Percentiles rank a stretch among this genome's conserved stretches.
Conservation (phyloP, 192 early-diverging fungal species). For the Kickxella alabastrina region DNA sequence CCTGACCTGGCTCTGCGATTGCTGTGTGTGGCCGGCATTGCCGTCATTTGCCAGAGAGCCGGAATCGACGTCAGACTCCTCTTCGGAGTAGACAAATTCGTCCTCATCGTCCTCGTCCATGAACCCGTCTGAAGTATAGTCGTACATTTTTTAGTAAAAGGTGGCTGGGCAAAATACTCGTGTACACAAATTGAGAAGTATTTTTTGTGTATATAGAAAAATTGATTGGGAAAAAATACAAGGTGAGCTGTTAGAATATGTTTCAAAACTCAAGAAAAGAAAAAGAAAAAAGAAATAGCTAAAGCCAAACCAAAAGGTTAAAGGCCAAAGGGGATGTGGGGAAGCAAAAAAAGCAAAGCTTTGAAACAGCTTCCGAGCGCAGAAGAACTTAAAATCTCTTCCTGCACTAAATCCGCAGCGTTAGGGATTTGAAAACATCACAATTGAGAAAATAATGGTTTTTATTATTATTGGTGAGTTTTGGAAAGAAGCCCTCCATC, state of each 20-base stretch:
- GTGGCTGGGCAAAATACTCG: neutral
- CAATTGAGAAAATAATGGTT: too few relatives aligned
- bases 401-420: too few relatives aligned
- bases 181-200: neutral
- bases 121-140: constrained; percentile 24
- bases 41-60: neutral
- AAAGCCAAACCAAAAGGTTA: neutral
- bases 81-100: constrained; percentile 36
- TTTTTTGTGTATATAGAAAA: neutral
- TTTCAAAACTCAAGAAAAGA: neutral
- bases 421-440: too few relatives aligned
- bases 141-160: constrained; percentile 20
- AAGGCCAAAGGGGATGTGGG: neutral
- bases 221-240: neutral
- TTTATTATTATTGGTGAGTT: too few relatives aligned
- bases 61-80: constrained; percentile 6
- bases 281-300: neutral
- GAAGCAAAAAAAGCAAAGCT: neutral
- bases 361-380: too few relatives aligned
- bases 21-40: neutral
- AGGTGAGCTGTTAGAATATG: neutral
- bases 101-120: constrained; percentile 42
- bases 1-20: constrained; percentile 19
- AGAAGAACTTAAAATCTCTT: too few relatives aligned
- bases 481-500: too few relatives aligned